Base-by-base conservation (phyloP, 805 yeast species). In the Tetrapisispora phaffii region DNA sequence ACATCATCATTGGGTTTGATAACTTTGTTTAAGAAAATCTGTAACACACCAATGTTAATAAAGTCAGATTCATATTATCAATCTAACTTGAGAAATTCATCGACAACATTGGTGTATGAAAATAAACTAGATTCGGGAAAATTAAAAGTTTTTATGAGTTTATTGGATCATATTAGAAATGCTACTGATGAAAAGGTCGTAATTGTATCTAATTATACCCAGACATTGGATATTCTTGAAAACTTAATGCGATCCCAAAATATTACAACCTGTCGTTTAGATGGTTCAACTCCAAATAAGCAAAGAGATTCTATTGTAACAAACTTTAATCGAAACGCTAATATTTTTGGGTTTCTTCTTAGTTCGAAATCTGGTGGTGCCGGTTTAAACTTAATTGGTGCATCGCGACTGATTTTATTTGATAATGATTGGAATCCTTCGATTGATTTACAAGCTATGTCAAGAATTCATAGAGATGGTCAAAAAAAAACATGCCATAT, bases 391-490 rank as follows among this genome's bases (percentile, higher is more conserved):
- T 68, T 93, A 29, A 75, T 85, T 29, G 98, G 97, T 0, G 98
- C 95, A 0, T 85, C 95, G 0, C 53, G 97, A 23, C 66, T 93
- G 34, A 73, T 93, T 5, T 66, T 93, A 20, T 83, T 85, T 57
- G 98, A 93, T 59, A 86, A 93, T 51, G 97, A 93, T 58, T 93
- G 98, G 98, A 93, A 93, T 51, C 98, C 98, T 0, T 78, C 96
- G 0, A 73, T 82, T 12, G 98, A 93, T 58, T 62, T 84, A 29
- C 98, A 93, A 61, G 95, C 97, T 0, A 85, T 90, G 94, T 95
- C 97, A 1, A 69, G 98, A 50, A 80, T 93, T 7, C 96, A 90
- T 58, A 71, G 98, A 55, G 97, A 90, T 61, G 98, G 98, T 0
- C 98, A 93, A 60, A 75, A 65, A 40, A 74, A 66, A 39, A 86